Base-by-base conservation (phyloP, 768 basidiomycete genomes). In the Mycena amicta region DNA sequence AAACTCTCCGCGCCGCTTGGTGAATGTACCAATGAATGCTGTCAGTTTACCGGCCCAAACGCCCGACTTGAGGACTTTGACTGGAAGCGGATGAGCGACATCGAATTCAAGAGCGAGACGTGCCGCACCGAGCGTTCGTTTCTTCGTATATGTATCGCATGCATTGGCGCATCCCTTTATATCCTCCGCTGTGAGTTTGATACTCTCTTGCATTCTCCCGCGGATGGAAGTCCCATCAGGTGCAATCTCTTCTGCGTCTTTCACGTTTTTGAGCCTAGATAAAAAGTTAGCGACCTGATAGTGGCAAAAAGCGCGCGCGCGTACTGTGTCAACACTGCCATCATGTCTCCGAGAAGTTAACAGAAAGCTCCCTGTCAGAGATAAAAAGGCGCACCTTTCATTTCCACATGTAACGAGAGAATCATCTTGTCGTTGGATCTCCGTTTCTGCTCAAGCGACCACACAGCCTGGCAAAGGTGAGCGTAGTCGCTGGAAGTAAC, bases 61-160 rank as follows among this genome's bases (percentile, higher is more conserved):
- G 0, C 63, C 62, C 3, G 71, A 65, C 31, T 67, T 72, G 37
- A 77, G 62, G 0, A 75, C 68, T 54, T 73, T 75, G 45, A 71
- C 70, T 65, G 29, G 16, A 50, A 20, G 30, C 28, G 16, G 55
- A 13, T 28, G 29, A 11, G 37, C 20, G 20, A 31, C 3, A 4
- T 52, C n/a, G 16, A 15, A 26, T 47, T 5, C 5, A 20, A 22
- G 5, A 8, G 33, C 29, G 47, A n/a, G 27, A 23, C 18, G 37
- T 8, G 13, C 59, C 67, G 49, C 11, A 69, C 67, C 70, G 3
- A 72, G 55, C 15, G 72, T 50, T 8, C 67, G 63, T 27, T 70
- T 71, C 53, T 73, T 74, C 23, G 65, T 60, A 54, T 75, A 76
- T 0, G 72, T 66, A 52, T 77, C 75, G 58, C 75, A 76, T 0